Evolutionary conservation across 2,329 filamentous ascomycete genomes (phyloP), one percentile per base, ranked within the genome.

Genomic region (Trichophyton rubrum): DNA sequence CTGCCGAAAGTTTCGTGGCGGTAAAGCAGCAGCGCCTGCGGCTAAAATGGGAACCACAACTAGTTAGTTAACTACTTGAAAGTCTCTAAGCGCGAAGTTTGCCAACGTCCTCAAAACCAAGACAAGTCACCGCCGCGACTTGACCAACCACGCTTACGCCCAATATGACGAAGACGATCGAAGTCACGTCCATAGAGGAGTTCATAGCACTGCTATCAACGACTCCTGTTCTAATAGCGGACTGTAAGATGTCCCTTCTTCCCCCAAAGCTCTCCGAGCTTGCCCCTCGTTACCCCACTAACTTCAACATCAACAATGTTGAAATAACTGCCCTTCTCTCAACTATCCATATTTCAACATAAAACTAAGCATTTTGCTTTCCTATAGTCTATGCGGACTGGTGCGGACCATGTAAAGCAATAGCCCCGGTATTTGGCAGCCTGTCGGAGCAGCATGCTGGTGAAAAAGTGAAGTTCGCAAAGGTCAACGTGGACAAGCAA

Each of bases 381-480:
- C n/a, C 15, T 66, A 57, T 68, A 95, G 90, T 96, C 80, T 92
- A 89, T 69, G 89, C 90, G 68, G 86, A 89, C 69, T 93, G 88
- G 86, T 95, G 88, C 70, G 85, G 79, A 38, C 88, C 90, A 69
- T 95, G 90, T 82, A 88, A 89, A 68, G 80, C 83, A 65, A 90
- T 97, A 66, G 88, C 87, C 4, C 89, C 91, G 17, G 74, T 90
- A 64, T 96, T 89, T 77, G 88, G 93, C 69, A 78, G 85, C 71
- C 82, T 96, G 56, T 85, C 90, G 35, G 71, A 75, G 51, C 80
- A 85, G 63, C 81, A 95, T 53, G 87, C 89, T 17, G 82, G 85
- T 58, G 82, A 86, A 15, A 78, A 82, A 65, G 85, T 96, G 67
- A 88, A 86, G 38, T 96, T 97, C 72, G 84, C 85, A 72, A 96